Conservation (phyloP, 257 asterid genomes). For the Petrea volubilis region DNA sequence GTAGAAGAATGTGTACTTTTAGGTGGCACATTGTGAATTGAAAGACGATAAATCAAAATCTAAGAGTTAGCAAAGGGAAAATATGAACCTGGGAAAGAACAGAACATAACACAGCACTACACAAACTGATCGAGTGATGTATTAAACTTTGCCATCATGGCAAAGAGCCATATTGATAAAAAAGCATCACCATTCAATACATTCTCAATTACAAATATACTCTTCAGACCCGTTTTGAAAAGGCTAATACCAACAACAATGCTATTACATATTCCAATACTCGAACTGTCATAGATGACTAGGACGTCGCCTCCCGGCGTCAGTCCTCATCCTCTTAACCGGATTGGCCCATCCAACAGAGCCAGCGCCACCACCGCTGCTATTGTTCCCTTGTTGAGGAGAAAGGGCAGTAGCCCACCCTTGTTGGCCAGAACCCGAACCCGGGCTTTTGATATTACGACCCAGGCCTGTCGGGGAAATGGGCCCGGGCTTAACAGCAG, state of each 20-base stretch:
- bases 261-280: slow-evolving; percentile 10
- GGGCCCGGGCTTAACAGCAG: slow-evolving; percentile 50
- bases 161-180: background rate
- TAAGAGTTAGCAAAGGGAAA: background rate
- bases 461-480: slow-evolving; percentile 66
- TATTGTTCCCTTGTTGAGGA: slow-evolving; percentile 59
- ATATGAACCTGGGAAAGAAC: too few species aligned
- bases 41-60: too few species aligned
- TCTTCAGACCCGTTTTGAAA: background rate
- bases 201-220: slow-evolving; percentile 31
- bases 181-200: slow-evolving; percentile 15
- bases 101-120: too few species aligned
- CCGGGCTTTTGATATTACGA: slow-evolving; percentile 70
- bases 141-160: slow-evolving; percentile 24
- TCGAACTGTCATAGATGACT: slow-evolving; percentile 58
- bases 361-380: slow-evolving; percentile 35
- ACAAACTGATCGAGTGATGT: background rate
- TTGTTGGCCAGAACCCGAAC: slow-evolving; percentile 53
- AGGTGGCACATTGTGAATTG: too few species aligned
- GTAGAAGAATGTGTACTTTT: too few species aligned
- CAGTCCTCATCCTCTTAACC: slow-evolving; percentile 86
- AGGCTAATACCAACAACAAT: slow-evolving; percentile 6
- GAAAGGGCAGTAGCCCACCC: slow-evolving; percentile 51
- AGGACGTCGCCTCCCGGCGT: slow-evolving; percentile 79
- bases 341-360: slow-evolving; percentile 96